Evolutionary conservation across 2,329 filamentous ascomycete genomes (phyloP).

Genomic region (Alternaria conjuncta): DNA sequence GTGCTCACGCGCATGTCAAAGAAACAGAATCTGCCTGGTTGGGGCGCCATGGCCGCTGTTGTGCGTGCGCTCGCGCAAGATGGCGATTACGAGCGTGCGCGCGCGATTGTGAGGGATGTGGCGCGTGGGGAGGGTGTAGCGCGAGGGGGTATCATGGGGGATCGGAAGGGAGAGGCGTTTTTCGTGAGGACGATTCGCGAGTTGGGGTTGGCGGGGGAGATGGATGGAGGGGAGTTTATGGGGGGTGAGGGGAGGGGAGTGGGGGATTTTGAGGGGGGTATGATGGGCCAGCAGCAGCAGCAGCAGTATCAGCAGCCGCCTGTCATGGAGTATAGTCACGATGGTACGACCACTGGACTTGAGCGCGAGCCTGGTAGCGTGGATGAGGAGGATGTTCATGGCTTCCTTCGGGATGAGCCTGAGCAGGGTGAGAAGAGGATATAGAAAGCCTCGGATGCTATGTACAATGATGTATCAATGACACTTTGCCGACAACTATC

Average conservation of each 20-base stretch:
- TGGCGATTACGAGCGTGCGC: conserved; percentile 44
- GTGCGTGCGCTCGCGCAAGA: conserved; percentile 48
- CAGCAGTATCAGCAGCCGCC: background rate
- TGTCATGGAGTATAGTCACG: background rate
- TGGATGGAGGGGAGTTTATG: conserved; percentile 17
- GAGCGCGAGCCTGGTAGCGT: background rate
- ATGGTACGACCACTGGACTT: background rate
- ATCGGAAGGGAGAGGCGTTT: conserved; percentile 6
- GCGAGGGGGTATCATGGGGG: conserved; percentile 25
- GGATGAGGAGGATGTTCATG: conserved; percentile 18
- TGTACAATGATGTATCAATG: background rate
- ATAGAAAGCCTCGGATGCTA: background rate
- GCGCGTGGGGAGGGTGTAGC: conserved; percentile 40
- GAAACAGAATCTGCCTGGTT: conserved; percentile 52
- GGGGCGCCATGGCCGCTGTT: conserved; percentile 49
- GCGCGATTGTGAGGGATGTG: conserved; percentile 48
- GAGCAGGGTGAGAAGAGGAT: conserved; percentile 1
- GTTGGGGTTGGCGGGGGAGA: conserved; percentile 19
- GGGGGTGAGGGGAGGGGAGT: background rate
- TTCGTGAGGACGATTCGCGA: conserved; percentile 25
- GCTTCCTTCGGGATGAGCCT: conserved; percentile 19
- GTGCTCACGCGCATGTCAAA: conserved; percentile 52
- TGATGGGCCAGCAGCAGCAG: background rate
- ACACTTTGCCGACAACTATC: background rate
- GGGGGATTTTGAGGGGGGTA: background rate